Evolutionary conservation across 1,284 basidiomycete species (phyloP).

Genomic region (Xanthoconium separans): DNA sequence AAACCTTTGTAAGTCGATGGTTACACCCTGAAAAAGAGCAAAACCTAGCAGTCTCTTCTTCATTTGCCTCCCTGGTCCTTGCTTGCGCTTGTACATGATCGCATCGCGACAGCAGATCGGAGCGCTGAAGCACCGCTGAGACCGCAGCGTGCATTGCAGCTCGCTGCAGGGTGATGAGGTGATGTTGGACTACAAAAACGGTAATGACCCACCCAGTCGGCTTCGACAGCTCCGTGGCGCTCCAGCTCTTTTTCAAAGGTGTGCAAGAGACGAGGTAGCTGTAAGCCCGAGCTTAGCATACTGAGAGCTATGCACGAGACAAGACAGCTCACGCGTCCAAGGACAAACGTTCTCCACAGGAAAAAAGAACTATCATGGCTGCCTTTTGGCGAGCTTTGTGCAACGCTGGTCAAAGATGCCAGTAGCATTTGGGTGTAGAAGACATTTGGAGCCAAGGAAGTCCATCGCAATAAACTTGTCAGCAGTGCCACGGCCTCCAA

Average conservation of each 20-base stretch:
- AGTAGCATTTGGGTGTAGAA: conserved; percentile 70
- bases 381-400: conserved; percentile 43
- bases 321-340: conserved; percentile 56
- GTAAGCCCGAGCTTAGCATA: conserved; percentile 7
- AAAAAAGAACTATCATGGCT: conserved; percentile 36
- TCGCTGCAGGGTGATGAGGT: conserved; percentile 40
- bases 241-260: conserved; percentile 54
- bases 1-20: conserved; percentile 7
- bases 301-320: background rate
- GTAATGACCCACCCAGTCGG: conserved; percentile 54
- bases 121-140: conserved; percentile 45
- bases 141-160: conserved; percentile 57
- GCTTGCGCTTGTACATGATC: conserved; percentile 41
- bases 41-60: conserved; percentile 27
- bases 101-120: conserved; percentile 50
- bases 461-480: conserved; percentile 59
- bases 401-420: conserved; percentile 58
- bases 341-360: conserved; percentile 70
- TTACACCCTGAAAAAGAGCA: background rate
- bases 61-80: conserved; percentile 14
- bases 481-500: conserved; percentile 54
- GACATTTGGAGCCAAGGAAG: conserved; percentile 61
- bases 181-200: background rate
- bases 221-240: conserved; percentile 46
- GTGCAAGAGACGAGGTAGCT: conserved; percentile 63